phyloP scores from a whole-genome alignment of 805 yeast genomes.

The Wickerhamiella brachini region DNA sequence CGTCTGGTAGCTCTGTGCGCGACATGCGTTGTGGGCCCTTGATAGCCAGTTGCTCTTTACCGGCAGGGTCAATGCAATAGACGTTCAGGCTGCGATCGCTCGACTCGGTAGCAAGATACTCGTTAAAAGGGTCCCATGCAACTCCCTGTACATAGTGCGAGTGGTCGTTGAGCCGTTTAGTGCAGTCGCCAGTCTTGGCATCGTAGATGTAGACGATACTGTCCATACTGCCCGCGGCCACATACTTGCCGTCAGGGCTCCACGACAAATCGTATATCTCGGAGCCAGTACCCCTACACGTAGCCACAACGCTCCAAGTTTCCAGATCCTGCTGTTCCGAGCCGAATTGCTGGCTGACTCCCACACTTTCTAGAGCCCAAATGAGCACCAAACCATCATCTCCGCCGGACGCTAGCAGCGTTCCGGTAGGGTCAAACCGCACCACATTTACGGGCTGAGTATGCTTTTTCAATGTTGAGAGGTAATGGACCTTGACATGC shows the following conservation, averaged over 20 bases:
- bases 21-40: slow-evolving; percentile 31
- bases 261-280: slow-evolving; percentile 88
- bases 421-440: slow-evolving; percentile 61
- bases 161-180: slow-evolving; percentile 56
- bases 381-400: slow-evolving; percentile 84
- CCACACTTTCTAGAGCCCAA: slow-evolving; percentile 39
- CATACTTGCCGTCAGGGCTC: slow-evolving; percentile 70
- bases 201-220: slow-evolving; percentile 60
- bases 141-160: slow-evolving; percentile 91
- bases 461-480: slow-evolving; percentile 73
- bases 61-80: slow-evolving; percentile 32
- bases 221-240: slow-evolving; percentile 89
- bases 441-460: slow-evolving; percentile 92
- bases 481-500: slow-evolving; percentile 40
- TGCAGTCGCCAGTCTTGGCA: slow-evolving; percentile 40
- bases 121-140: slow-evolving; percentile 80
- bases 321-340: slow-evolving; percentile 32
- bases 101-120: slow-evolving; percentile 70
- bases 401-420: slow-evolving; percentile 73
- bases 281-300: slow-evolving; percentile 37
- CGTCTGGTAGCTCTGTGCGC: slow-evolving; percentile 43
- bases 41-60: slow-evolving; percentile 21
- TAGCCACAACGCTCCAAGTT: slow-evolving; percentile 48
- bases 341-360: slow-evolving; percentile 35
- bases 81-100: slow-evolving; percentile 76